A percentile compares a stretch with the other conserved stretches of the same genome.
These are phyloP conservation scores for Ilex asprella DNA, from an alignment of 257 asterid species.

Conservation along the genomic window DNA sequence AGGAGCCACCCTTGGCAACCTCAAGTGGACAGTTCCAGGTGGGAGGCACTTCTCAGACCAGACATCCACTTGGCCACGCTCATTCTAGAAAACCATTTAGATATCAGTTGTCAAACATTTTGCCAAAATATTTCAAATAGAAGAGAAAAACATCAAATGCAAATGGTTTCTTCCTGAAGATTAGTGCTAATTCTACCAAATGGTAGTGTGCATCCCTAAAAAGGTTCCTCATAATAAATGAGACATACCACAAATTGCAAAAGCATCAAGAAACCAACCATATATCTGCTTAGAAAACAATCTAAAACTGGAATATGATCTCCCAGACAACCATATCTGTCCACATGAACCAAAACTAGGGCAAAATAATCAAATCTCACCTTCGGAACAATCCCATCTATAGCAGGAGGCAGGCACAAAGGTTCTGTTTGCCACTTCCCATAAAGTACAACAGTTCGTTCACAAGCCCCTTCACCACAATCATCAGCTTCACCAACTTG, in stretches of 20 bases:
- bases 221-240: not conserved
- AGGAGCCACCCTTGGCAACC: conserved; percentile 54
- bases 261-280: too few relatives aligned
- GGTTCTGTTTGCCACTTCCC: conserved; percentile 97
- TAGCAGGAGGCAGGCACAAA: conserved; percentile 72
- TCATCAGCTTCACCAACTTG: conserved; percentile 43
- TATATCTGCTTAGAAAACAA: too few relatives aligned
- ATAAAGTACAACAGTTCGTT: conserved; percentile 45
- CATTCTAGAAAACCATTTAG: conserved; percentile 46
- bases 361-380: conserved; percentile 25
- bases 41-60: conserved; percentile 99
- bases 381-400: conserved; percentile 89
- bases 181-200: not conserved
- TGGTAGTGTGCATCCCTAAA: too few relatives aligned
- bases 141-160: conserved; percentile 1
- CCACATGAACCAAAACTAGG: conserved; percentile 1
- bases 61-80: conserved; percentile 93
- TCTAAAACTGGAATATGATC: too few relatives aligned
- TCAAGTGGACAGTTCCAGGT: conserved; percentile 87
- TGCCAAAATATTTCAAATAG: conserved; percentile 3
- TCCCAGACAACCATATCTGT: not conserved
- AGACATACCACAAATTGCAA: not conserved
- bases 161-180: not conserved
- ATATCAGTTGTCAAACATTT: conserved; percentile 15
- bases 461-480: conserved; percentile 29